Percentiles rank a stretch among this genome's conserved stretches.
These are phyloP conservation scores for Monosporozyma yasuniensis DNA, from an alignment of 805 yeast species.

Conservation along the genomic window DNA sequence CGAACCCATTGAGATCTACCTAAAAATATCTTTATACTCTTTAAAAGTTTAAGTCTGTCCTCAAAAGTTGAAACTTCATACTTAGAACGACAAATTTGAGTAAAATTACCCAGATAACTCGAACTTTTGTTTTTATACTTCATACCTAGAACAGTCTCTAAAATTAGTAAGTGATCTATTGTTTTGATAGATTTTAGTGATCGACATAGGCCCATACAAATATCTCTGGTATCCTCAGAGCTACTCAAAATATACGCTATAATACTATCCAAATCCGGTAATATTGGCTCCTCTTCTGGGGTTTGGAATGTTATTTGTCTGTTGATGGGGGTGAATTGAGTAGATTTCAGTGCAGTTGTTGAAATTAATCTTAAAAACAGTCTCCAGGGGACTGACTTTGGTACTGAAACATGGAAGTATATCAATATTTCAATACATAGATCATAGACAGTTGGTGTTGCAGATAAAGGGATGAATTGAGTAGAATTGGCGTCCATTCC, in stretches of 20 bases:
- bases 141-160: background rate
- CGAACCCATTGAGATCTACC: background rate
- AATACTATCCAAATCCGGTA: conserved; percentile 12
- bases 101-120: conserved; percentile 16
- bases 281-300: conserved; percentile 12
- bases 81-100: conserved; percentile 9
- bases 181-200: conserved; percentile 3
- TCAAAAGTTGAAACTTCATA: conserved; percentile 14
- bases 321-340: conserved; percentile 5
- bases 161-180: conserved; percentile 5
- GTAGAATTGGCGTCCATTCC: background rate
- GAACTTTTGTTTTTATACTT: background rate
- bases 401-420: conserved; percentile 13
- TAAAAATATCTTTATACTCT: background rate
- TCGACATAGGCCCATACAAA: background rate
- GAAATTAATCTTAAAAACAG: conserved; percentile 14
- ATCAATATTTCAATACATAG: conserved; percentile 16
- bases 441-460: conserved; percentile 21
- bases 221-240: background rate
- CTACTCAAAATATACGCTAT: conserved; percentile 4
- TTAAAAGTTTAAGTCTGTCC: conserved; percentile 3
- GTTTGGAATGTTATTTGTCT: conserved; percentile 2
- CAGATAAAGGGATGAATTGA: background rate
- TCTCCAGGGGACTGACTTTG: conserved; percentile 7
- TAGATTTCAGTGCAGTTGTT: background rate